Conservation (phyloP, 2,329 filamentous ascomycete genomes). For the Penicillium paneum region DNA sequence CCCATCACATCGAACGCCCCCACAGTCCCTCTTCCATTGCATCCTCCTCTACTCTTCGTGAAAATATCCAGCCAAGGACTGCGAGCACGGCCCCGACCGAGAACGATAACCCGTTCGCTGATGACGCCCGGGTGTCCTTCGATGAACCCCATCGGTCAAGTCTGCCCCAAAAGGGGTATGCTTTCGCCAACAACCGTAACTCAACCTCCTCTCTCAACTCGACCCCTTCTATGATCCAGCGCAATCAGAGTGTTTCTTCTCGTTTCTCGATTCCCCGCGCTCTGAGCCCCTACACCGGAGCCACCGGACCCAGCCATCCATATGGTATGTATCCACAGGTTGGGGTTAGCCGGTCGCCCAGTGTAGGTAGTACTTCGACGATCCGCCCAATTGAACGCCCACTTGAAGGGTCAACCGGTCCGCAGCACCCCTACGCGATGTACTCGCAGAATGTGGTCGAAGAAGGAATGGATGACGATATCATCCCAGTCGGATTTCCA, state of each 20-base stretch:
- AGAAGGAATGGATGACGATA: slow-evolving; percentile 47
- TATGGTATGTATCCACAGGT: slow-evolving; percentile 82
- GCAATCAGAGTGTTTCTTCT: slow-evolving; percentile 46
- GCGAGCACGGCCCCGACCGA: slow-evolving; percentile 24
- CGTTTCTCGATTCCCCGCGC: slow-evolving; percentile 47
- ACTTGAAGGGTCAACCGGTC: slow-evolving; percentile 61
- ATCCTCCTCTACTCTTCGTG: slow-evolving; percentile 35
- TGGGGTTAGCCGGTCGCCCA: slow-evolving; percentile 55
- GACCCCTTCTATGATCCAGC: slow-evolving; percentile 34
- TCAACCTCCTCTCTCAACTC: slow-evolving; percentile 33
- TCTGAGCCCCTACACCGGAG: slow-evolving; percentile 66
- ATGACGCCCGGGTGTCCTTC: slow-evolving; percentile 35
- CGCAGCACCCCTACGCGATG: slow-evolving; percentile 80
- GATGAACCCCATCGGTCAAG: slow-evolving; percentile 35
- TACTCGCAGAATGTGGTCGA: slow-evolving; percentile 78
- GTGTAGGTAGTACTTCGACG: slow-evolving; percentile 70
- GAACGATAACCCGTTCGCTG: slow-evolving; percentile 35
- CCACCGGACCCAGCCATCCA: slow-evolving; percentile 73
- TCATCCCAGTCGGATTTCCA: slow-evolving; percentile 70
- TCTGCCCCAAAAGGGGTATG: slow-evolving; percentile 35
- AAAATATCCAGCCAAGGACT: slow-evolving; percentile 26
- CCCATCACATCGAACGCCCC: slow-evolving; percentile 31
- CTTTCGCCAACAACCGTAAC: slow-evolving; percentile 30
- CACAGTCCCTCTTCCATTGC: slow-evolving; percentile 33
- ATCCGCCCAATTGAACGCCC: slow-evolving; percentile 57